Conservation (phyloP, 2,329 filamentous ascomycete species). For the Xylaria sp. region DNA sequence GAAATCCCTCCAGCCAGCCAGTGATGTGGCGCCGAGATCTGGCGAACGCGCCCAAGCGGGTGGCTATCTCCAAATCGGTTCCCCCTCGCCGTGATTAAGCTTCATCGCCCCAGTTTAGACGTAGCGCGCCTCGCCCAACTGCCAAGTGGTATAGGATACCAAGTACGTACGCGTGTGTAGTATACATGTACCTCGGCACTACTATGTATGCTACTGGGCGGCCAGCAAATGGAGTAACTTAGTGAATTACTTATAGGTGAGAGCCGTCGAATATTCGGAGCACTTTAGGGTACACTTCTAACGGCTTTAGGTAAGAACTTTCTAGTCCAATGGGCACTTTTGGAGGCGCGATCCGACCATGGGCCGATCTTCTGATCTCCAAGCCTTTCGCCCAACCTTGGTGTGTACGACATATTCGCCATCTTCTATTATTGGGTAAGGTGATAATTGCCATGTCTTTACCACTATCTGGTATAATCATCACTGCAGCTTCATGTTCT, state of each 20-base stretch:
- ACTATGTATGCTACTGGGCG: too few relatives aligned
- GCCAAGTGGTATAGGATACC: background rate
- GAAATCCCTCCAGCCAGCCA: constrained; percentile 33
- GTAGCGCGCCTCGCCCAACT: background rate
- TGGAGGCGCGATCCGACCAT: background rate
- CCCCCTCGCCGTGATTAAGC: constrained; percentile 29
- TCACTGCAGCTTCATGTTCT: constrained; percentile 9
- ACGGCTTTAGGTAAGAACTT: background rate
- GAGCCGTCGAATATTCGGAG: background rate
- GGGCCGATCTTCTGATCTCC: background rate
- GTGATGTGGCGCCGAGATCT: constrained; percentile 33
- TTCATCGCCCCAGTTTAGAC: constrained; percentile 12
- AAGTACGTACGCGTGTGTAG: background rate
- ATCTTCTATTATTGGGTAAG: background rate
- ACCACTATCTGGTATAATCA: background rate
- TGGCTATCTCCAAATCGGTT: constrained; percentile 35
- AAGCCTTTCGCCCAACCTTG: background rate
- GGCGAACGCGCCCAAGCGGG: constrained; percentile 10
- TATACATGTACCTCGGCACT: background rate
- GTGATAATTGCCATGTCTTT: background rate
- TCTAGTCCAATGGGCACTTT: background rate
- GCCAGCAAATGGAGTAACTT: too few relatives aligned
- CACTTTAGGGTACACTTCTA: background rate
- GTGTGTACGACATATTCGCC: background rate
- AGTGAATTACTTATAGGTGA: too few relatives aligned